These are phyloP conservation scores for Chaetomium cochliodes DNA, from an alignment of 495 filamentous ascomycete genomes.

Conservation along the genomic window DNA sequence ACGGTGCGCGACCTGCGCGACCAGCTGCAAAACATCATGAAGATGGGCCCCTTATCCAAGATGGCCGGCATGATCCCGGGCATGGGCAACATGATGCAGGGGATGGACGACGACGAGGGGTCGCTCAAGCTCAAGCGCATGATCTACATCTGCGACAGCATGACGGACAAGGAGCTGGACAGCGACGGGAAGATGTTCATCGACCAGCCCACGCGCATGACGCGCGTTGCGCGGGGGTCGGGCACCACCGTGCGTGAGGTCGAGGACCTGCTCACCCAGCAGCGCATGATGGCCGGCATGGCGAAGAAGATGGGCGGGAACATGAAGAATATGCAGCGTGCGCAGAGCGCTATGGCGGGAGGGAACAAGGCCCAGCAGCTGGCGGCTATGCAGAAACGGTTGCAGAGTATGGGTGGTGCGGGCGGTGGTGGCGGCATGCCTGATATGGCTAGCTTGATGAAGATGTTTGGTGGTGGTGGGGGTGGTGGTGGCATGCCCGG, in stretches of 20 bases:
- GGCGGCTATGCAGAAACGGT: constrained; percentile 93
- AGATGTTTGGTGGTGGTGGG: constrained; percentile 70
- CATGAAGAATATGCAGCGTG: constrained; percentile 94
- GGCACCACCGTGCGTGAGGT: constrained; percentile 93
- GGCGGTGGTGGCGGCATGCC: constrained; percentile 52
- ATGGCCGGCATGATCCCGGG: constrained; percentile 99
- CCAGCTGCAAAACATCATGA: constrained; percentile 97
- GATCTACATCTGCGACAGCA: constrained; percentile 98
- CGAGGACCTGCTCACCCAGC: constrained; percentile 95
- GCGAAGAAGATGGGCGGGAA: constrained; percentile 97
- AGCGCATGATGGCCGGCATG: constrained; percentile 98
- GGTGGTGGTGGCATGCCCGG: constrained; percentile 48
- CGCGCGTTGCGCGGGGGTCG: constrained; percentile 81
- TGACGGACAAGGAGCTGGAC: constrained; percentile 94
- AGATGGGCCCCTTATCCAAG: constrained; percentile 97
- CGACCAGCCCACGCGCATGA: constrained; percentile 91
- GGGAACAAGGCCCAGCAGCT: constrained; percentile 86
- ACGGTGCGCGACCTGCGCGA: constrained; percentile 92
- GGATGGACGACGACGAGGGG: constrained; percentile 96
- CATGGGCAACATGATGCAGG: constrained; percentile 84
- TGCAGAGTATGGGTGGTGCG: constrained; percentile 84
- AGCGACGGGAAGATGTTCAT: constrained; percentile 92
- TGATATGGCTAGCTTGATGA: constrained; percentile 81
- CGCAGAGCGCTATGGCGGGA: constrained; percentile 86
- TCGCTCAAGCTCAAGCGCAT: constrained; percentile 90